Evolutionary conservation across 139 green algal species (phyloP), one percentile per base, ranked within the genome.

Genomic region (Coelastrella sp.): DNA sequence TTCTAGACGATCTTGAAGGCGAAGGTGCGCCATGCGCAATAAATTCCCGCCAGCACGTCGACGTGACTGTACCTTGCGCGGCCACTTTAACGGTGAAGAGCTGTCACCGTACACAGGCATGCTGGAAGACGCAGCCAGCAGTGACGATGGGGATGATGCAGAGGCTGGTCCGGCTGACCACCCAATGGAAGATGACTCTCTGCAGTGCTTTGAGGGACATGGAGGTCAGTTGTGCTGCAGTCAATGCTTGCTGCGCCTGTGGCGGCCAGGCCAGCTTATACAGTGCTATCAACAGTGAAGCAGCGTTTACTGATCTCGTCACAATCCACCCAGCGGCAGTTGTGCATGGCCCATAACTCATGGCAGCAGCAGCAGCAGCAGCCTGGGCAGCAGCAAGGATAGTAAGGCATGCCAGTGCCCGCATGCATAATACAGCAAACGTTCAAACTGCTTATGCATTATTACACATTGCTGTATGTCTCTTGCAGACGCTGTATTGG

Each of bases 141-240:
- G 82, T 25, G 87, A 41, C 0, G 80, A 40, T 13, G 78, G 60
- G 2, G 93, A 94, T 27, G 86, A 91, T 41, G 89, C 84, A 3
- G 59, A 75, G 64, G 68, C 45, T 30, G 82, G 57, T 0, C 32
- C 48, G 0, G 43, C 85, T 68, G 78, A 75, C 76, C 45, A 57
- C 25, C 48, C 76, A 23, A 32, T 88, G 25, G 88, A 90, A 3
- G 94, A 97, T 67, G 90, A 94, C 63, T 93, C 91, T 4, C 71
- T 96, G 2, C 92, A 97, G 63, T 86, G 67, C 30, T 96, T 96
- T 82, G 87, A 92, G 35, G 92, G 85, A 0, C 94, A 97, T 60
- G 79, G 64, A 84, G 87, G 91, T 92, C 59, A 4, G 62, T 64
- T 9, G 19, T 64, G 53, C 21, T 64, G 53, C 17, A 11, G 17